Base-by-base conservation (phyloP, 2,329 filamentous ascomycete genomes). In the Ceratocystiopsis sp. region DNA sequence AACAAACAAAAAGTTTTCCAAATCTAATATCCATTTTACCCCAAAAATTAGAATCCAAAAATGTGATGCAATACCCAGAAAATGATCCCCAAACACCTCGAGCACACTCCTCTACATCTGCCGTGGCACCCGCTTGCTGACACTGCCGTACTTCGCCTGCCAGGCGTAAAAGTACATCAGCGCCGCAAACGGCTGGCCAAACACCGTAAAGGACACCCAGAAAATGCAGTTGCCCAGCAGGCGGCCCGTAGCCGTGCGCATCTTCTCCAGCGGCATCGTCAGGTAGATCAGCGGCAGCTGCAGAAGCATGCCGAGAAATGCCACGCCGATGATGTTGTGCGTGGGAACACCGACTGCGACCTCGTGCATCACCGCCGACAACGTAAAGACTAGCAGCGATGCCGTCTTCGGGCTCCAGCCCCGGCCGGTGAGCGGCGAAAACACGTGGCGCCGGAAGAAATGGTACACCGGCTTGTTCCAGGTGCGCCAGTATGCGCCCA, bases 401-500 rank as follows among this genome's bases (percentile, higher is more conserved):
- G 91, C 84, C 1, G 71, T 57, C 3, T 65, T 61, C 10, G 78
- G 71, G 45, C 73, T 81, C 68, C 84, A 87, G 1, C 91, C 91
- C 39, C 91, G 73, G 1, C 84, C 84, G 32, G 93, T 70, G 49
- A 98, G 69, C 1, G 91, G 91, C 35, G 80, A 80, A 63, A 91
- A 96, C 42, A 98, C 77, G 58, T 98, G 91, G 35, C 91, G 71
- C 55, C 84, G 87, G 78, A 98, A 96, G 61, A 94, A 98, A 46
- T 86, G 80, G 56, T 93, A 93, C 7, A 98, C 89, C 1, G 91
- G 91, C 58, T 93, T 93, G 64, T 98, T 98, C 91, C 91, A 98
- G 1, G 80, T 83, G 18, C 87, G 78, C 89, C 89, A 95, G 65
- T 98, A 98, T 5, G 72, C 73, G 33, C 87, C 84, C 8, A 96